phyloP scores from a whole-genome alignment of 2,329 filamentous ascomycete species.

The Leptographium galeiforme region DNA sequence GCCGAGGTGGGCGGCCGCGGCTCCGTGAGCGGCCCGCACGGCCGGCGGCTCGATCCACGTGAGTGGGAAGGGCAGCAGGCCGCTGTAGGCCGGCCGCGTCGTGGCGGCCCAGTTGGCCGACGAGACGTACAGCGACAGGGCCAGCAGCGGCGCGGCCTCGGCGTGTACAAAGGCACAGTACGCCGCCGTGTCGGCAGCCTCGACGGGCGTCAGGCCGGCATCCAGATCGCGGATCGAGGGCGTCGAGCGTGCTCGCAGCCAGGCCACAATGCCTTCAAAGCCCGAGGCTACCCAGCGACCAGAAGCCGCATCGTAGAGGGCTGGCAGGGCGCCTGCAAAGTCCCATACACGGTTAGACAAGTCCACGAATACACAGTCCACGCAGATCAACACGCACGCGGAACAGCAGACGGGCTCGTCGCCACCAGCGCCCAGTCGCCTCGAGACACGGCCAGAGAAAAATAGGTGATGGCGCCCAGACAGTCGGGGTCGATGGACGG shows the following conservation, averaged over 20 bases:
- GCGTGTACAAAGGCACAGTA: constrained; percentile 59
- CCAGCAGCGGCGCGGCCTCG: constrained; percentile 63
- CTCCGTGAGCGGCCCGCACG: constrained; percentile 56
- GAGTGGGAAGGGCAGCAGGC: constrained; percentile 70
- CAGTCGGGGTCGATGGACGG: constrained; percentile 89
- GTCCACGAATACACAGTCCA: neutral
- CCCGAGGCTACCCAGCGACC: constrained; percentile 43
- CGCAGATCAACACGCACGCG: constrained; percentile 18
- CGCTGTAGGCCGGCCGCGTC: constrained; percentile 70
- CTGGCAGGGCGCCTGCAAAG: constrained; percentile 37
- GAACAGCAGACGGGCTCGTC: constrained; percentile 56
- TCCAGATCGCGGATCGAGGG: constrained; percentile 20
- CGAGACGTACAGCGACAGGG: constrained; percentile 81
- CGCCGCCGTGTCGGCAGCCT: constrained; percentile 34
- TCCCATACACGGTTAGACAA: neutral
- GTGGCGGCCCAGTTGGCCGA: constrained; percentile 69
- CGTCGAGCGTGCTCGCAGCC: constrained; percentile 24
- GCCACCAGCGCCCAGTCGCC: constrained; percentile 57
- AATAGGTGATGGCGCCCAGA: constrained; percentile 67
- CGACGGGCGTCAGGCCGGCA: constrained; percentile 22
- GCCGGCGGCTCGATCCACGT: constrained; percentile 75
- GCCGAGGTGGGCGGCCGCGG: constrained; percentile 55
- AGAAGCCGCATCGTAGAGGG: constrained; percentile 34
- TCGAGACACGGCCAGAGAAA: constrained; percentile 45
- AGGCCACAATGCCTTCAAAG: constrained; percentile 45